phyloP scores from a whole-genome alignment of 108 stramenopile species.

The Cyclotella baltica region DNA sequence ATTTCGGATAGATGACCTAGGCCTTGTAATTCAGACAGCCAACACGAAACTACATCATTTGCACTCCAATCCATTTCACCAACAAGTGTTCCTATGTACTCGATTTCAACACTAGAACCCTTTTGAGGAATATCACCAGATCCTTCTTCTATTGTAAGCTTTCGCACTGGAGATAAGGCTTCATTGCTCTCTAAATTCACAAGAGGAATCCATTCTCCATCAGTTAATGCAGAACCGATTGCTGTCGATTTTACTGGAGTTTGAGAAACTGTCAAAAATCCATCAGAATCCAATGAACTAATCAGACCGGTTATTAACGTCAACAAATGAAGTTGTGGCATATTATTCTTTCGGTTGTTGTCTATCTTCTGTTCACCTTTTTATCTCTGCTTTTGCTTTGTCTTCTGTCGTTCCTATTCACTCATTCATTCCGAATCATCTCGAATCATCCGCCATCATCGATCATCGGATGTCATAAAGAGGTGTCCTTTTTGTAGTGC shows the following conservation, averaged over 20 bases:
- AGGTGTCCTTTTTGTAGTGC: not conserved
- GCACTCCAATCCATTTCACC: conserved; percentile 46
- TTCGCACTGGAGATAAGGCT: conserved; percentile 34
- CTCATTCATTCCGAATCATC: too few relatives aligned
- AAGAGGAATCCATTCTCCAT: conserved; percentile 37
- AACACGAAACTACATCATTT: conserved; percentile 62
- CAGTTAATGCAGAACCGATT: not conserved
- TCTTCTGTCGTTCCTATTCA: too few relatives aligned
- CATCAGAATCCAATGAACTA: not conserved
- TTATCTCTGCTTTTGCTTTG: too few relatives aligned
- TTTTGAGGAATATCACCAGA: conserved; percentile 26
- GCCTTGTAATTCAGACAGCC: conserved; percentile 67
- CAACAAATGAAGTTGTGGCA: too few relatives aligned
- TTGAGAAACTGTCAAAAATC: not conserved
- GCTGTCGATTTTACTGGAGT: not conserved
- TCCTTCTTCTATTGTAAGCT: conserved; percentile 35
- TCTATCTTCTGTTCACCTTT: too few relatives aligned
- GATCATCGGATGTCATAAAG: too few relatives aligned
- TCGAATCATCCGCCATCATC: too few relatives aligned
- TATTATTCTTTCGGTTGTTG: too few relatives aligned
- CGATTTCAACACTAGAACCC: conserved; percentile 33
- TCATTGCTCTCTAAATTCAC: not conserved
- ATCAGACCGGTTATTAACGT: not conserved
- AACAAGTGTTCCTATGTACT: conserved; percentile 46
- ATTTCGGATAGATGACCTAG: conserved; percentile 27